Conservation (phyloP, 257 asterid species). For the Schizonepeta tenuifolia region DNA sequence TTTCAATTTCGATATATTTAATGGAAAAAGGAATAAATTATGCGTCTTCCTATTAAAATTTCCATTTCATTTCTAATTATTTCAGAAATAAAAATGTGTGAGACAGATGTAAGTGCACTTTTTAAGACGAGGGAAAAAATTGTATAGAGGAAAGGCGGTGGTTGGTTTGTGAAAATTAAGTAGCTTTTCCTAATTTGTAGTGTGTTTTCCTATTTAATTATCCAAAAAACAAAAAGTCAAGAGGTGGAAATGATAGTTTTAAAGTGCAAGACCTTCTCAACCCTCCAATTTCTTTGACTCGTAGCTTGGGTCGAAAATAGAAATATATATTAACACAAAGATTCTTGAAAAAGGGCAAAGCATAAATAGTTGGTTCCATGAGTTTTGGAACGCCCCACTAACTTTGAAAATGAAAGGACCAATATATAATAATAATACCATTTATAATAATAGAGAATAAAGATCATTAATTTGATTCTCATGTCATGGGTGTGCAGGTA, state of each 20-base stretch:
- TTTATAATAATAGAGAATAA: conserved; percentile 28
- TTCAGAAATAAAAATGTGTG: too few species aligned
- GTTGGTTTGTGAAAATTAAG: background rate
- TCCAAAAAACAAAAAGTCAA: conserved; percentile 40
- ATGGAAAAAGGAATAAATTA: too few species aligned
- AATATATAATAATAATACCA: background rate
- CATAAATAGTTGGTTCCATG: conserved; percentile 52
- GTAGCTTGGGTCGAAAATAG: conserved; percentile 1
- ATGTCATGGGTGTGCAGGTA: conserved; percentile 35
- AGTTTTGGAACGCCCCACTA: conserved; percentile 55
- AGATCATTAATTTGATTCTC: conserved; percentile 31
- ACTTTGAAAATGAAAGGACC: conserved; percentile 31
- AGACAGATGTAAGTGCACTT: too few species aligned
- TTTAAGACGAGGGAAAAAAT: too few species aligned
- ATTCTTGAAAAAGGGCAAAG: conserved; percentile 41
- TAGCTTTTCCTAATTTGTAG: conserved; percentile 27
- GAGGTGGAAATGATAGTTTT: conserved; percentile 35
- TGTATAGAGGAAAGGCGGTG: too few species aligned
- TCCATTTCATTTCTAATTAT: too few species aligned
- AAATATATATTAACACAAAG: conserved; percentile 16
- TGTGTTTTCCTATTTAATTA: conserved; percentile 23
- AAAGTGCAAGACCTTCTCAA: conserved; percentile 39
- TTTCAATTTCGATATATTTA: too few species aligned
- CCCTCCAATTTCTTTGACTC: conserved; percentile 47
- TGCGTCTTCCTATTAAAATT: too few species aligned